Evolutionary conservation across 768 basidiomycete genomes (phyloP), one percentile per base, ranked within the genome.

Genomic region (Cantharellus anzutake): DNA sequence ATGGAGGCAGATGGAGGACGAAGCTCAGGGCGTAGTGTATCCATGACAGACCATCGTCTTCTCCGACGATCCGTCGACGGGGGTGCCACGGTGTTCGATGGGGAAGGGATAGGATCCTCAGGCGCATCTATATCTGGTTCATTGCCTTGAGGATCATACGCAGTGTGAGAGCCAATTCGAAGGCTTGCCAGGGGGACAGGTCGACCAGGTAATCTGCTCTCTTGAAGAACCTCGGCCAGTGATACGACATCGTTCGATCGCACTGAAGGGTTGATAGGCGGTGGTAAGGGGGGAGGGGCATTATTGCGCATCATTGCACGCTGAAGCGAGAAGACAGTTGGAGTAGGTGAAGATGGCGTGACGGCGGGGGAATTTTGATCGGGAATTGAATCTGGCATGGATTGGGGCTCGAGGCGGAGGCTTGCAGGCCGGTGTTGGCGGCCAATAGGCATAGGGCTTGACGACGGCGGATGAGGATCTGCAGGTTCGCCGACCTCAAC

Each of bases 141-240:
- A 50, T 61, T 7, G 41, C 59, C 59, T 59, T 48, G 5, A 29
- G 85, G 5, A 80, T 74, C 56, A 71, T 80, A 58, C 72, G 72
- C 5, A 82, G 76, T 16, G 34, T 34, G 7, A 41, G 34, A 51
- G 87, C 35, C 52, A 14, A 7, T 37, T 11, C 52, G 11, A 37
- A 11, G 35, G 38, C 7, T 37, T 1, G 11, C 14, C 35, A 37
- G 35, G 11, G 74, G 72, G 16, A 86, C 86, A 14, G 87, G 84
- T 11, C 85, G 67, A 41, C 82, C 76, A 4, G 87, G 86, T 40
- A 86, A 69, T 42, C 87, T 81, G 64, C 86, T 88, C 72, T 91
- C 87, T 58, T 84, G 66, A 20, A 91, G 71, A 5, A 82, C 82
- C 63, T 90, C 80, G 0, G 76, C 81, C 48, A 91, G 76, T 37